Evolutionary conservation across 805 yeast species (phyloP), one percentile per base, ranked within the genome.

Genomic region (Candida pseudoglaebosa): DNA sequence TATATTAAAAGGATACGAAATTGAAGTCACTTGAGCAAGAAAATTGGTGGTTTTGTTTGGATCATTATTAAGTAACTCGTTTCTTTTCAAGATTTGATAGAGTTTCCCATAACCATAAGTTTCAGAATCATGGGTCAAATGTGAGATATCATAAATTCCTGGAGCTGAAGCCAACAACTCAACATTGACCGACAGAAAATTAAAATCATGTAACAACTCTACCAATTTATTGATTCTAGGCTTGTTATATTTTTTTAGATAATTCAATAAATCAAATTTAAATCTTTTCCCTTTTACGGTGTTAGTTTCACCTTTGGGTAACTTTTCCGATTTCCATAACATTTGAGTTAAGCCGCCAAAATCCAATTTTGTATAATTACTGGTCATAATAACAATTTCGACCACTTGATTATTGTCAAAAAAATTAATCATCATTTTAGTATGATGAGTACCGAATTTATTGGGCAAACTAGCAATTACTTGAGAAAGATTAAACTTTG

Each of bases 351-450:
- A 77, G 1, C 70, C 68, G 4, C 62, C 60, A 36, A 77, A 71
- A 54, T 83, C 90, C 0, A 70, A 51, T 24, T 56, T 54, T 1
- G 81, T 77, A 38, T 81, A 52, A 54, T 83, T 83, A 53, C 75
- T 71, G 1, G 87, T 76, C 54, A 81, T 75, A 17, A 82, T 60
- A 16, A 75, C 76, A 0, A 83, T 54, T 49, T 75, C 79, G 22
- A 71, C 55, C 9, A 5, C n/a, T 0, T 70, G 56, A 13, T 60
- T 62, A 44, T 75, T 75, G 2, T 52, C 52, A 48, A 66, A 78
- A 41, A 72, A 61, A 49, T 82, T 82, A 10, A 83, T 59, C 68
- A 82, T 77, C 73, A 82, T 60, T 52, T 83, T 83, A 1, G 86
- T 71, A 53, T 83, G 91, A 54, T 83, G 89, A 3, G 60, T 57